A percentile compares a stretch with the other conserved stretches of the same genome.
Evolutionary conservation across 352 stramenopile species (phyloP).

Genomic region (Pythium phragmitis): DNA sequence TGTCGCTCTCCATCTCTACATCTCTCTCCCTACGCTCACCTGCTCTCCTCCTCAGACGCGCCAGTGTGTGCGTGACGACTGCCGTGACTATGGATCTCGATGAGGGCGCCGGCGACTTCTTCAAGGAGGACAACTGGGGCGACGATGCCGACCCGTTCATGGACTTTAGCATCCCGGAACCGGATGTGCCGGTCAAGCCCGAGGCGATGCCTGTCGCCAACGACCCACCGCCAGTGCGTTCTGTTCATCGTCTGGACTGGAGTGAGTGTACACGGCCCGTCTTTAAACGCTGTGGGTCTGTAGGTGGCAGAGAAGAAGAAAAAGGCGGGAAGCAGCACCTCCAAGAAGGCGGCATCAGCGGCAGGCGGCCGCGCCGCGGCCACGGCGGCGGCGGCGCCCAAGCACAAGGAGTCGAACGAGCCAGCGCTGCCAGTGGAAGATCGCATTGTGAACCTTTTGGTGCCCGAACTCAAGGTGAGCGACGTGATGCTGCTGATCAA

Average conservation of each 20-base stretch:
- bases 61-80: not conserved
- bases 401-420: constrained; percentile 45
- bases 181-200: constrained; percentile 16
- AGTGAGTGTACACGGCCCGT: no score
- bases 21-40: not conserved
- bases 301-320: constrained; percentile 33
- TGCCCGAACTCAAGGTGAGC: constrained; percentile 83
- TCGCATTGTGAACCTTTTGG: constrained; percentile 83
- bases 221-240: constrained; percentile 22
- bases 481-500: constrained; percentile 88
- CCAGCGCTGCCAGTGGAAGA: constrained; percentile 82
- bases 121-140: constrained; percentile 71
- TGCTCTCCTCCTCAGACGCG: not conserved
- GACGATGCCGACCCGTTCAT: constrained; percentile 49
- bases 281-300: not conserved
- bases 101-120: constrained; percentile 78
- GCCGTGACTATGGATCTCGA: constrained; percentile 63
- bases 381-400: constrained; percentile 27
- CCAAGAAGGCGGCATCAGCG: constrained; percentile 30
- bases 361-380: constrained; percentile 25
- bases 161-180: constrained; percentile 46
- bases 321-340: constrained; percentile 32
- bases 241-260: not conserved
- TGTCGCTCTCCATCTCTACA: not conserved
- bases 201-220: not conserved